Base-by-base conservation (phyloP, 2,329 filamentous ascomycete species). In the Trichoderma afroharzianum region DNA sequence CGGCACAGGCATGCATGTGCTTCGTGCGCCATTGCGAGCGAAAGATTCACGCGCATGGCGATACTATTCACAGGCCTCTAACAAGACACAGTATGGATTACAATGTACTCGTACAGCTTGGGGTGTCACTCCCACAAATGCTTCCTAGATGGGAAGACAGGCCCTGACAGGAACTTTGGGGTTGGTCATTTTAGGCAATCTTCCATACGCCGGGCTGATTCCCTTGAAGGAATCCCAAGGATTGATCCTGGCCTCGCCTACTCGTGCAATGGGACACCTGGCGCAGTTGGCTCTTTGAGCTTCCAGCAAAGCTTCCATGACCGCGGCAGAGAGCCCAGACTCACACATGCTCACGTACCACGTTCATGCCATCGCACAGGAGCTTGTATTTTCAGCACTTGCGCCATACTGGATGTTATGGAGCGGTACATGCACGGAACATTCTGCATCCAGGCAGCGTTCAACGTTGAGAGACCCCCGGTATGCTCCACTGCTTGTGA, bases 1-100 rank as follows among this genome's bases (percentile, higher is more conserved):
- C 64, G 64, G 64, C 53, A 43, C n/a, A 58, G 28, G 63, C 30
- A 47, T 28, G 33, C 64, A 68, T 68, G 64, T 68, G 64, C 32
- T 14, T 36, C 55, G 24, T 58, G 26, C 33, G 28, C 32, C 26
- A 11, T 26, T 30, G 11, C 50, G 30, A 39, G 58, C 18, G 18
- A 39, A 4, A 58, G 24, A 15, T 58, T 43, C 50, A 39, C 50
- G 47, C 47, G 28, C 50, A 28, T 32, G 43, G 24, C 21, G 30
- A 33, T 32, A 12, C 30, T 28, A 28, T 33, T 18, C 12, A n/a
- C 57, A 28, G n/a, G 28, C 28, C 33, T 53, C 39, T 9, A 6
- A 55, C 21, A 14, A 47, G 33, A 9, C 21, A 57, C 32, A 36
- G 32, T 36, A 55, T 15, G 32, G 24, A 30, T 12, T 63, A 28